Evolutionary conservation across 2,329 filamentous ascomycete genomes (phyloP), one percentile per base, ranked within the genome.

Genomic region (Trichoderma asperellum): DNA sequence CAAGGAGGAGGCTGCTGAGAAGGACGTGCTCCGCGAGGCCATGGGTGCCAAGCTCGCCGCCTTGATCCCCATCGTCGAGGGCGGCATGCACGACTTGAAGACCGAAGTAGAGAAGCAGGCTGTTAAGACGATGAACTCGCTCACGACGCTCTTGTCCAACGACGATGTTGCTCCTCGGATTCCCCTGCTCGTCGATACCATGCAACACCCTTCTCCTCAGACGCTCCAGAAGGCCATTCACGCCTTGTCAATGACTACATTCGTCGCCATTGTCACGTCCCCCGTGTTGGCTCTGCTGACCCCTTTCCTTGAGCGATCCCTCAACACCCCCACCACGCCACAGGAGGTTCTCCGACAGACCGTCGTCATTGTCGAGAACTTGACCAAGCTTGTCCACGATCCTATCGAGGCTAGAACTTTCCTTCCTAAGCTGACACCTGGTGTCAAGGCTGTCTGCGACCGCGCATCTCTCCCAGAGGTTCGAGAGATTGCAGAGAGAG

Each of bases 41-140:
- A 95, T 99, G 92, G 95, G 96, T 73, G 91, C 89, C 78, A 92
- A 91, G 80, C 86, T 98, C 65, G 94, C 95, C 73, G 87, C 89
- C 62, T 83, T 99, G 74, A 98, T 99, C 72, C 96, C 96, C 29
- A 84, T 97, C 55, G 94, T 96, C 69, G 96, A 98, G 82, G 86
- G 85, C 66, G 93, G 93, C 75, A 98, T 99, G 95, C 94, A 97
- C 82, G 96, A 99, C 79, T 86, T 99, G 78, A 99, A 99, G 86
- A 77, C 84, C 59, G 96, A 98, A 77, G 90, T 92, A 35, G 86
- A 89, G 80, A 98, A 97, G 84, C 92, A 96, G 83, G 90, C 96
- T n/a, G 84, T 92, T 77, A 91, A 92, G 81, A 93, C 95, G 60
- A 98, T 99, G 95, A 92, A 88, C 75, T 92, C 93, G 43, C 86